Base-by-base conservation (phyloP, 2,329 filamentous ascomycete species). In the Xylaria multiplex region DNA sequence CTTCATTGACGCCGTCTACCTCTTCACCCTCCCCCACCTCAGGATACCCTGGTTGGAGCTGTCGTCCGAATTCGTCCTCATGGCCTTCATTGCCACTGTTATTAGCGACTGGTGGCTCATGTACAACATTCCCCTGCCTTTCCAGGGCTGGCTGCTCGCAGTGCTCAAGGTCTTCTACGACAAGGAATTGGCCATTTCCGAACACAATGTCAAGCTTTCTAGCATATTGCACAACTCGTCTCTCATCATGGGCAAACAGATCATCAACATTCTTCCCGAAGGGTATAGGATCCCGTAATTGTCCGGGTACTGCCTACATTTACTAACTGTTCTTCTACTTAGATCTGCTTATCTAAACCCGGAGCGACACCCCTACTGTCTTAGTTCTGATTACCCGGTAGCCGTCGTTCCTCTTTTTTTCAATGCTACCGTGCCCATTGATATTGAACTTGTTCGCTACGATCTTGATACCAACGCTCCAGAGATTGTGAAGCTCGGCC, bases 21-120 rank as follows among this genome's bases (percentile, higher is more conserved):
- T 98, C 69, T 97, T 96, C 77, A 92, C 92, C 7, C 81, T 99
- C 60, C 95, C 96, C 19, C 87, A 91, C 71, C 79, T 99, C 73
- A 89, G 92, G 77, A 97, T 99, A 85, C 96, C 96, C 65, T 99
- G 96, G 96, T 84, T 99, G 65, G 93, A 98, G 82, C 93, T 95
- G 82, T 93, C 92, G 49, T 91, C 92, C 74, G 85, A 87, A 42
- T 89, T 89, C 0, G 91, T 92, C 60, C 86, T 91, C 48, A 82
- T 86, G 37, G 80, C 94, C 24, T 96, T 96, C 75, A 78, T 91
- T 53, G 71, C 85, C 3, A 93, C 97, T 77, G 85, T 90, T 2
- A 76, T 91, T 1, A 79, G 92, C 59, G 93, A 97, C 81, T 91
- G 90, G 72, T 90, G 97, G 82, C 81, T 97, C 3, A 71, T 71